Base-by-base conservation (phyloP, 805 yeast genomes). In the Ogataea glucozyma region DNA sequence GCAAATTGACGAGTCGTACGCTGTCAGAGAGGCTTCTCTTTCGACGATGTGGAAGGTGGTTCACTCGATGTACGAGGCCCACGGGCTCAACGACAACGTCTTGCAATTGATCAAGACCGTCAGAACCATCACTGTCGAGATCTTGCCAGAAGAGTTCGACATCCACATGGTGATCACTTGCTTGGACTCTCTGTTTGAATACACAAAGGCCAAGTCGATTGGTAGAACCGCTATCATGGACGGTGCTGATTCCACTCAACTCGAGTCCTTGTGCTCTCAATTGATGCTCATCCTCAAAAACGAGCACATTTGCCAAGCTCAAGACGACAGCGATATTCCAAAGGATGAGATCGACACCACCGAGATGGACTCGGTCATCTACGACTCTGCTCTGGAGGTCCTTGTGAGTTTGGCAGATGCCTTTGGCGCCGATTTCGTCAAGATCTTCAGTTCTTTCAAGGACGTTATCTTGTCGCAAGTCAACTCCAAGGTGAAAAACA, bases 11-110 rank as follows among this genome's bases (percentile, higher is more conserved):
- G 90, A 85, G 62, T 88, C 95, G 39, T 89, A 88, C 60, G 97
- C 96, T 59, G 79, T 90, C 72, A 81, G 96, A 63, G 93, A 86
- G 67, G 81, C 93, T 46, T 90, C 97, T 38, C 69, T 91, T 62
- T 70, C 76, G 38, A 77, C 91, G 31, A 70, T 91, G 60, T 91
- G 96, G 95, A 85, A 79, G 58, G 79, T 90, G 55, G 83, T 81
- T 44, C 76, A 76, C 56, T 82, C 95, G 27, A 81, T 85, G 73
- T 76, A 76, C 60, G 67, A 69, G 41, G 65, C 76, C 38, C 75
- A 72, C 41, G 72, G 85, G 19, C 79, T 83, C 45, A 81, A 79
- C 53, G 72, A 72, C 32, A 72, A 74, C 35, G 75, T 83, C 35
- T 67, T 81, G 45, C 69, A 73, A 30, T 73, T 88, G 51, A 75